phyloP scores from a whole-genome alignment of 1,139 yeast genomes.

The Magnusiomyces sp. region DNA sequence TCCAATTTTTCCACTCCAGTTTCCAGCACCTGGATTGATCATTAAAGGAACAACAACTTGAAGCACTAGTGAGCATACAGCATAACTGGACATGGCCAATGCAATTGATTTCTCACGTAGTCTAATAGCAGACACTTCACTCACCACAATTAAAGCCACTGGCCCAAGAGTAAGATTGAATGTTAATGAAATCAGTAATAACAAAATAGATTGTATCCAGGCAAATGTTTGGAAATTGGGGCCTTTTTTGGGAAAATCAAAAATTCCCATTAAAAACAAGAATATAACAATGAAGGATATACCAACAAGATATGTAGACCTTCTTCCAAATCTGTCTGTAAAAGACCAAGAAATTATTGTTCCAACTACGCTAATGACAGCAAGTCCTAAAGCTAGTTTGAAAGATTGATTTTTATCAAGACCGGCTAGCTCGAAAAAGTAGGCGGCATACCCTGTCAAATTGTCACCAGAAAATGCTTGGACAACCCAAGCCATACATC shows the following conservation, averaged over 20 bases:
- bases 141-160: constrained; percentile 46
- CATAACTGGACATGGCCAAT: constrained; percentile 44
- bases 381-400: constrained; percentile 25
- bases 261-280: constrained; percentile 30
- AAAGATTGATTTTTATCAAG: constrained; percentile 19
- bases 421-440: constrained; percentile 25
- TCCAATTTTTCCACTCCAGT: constrained; percentile 49
- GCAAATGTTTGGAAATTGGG: constrained; percentile 11
- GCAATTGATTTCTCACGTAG: constrained; percentile 50
- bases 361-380: constrained; percentile 42
- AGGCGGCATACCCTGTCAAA: constrained; percentile 31
- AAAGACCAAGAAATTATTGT: constrained; percentile 46
- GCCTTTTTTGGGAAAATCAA: constrained; percentile 19
- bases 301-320: constrained; percentile 41
- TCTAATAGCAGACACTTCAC: constrained; percentile 49
- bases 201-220: constrained; percentile 20
- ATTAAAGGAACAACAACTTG: constrained; percentile 47
- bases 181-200: constrained; percentile 27
- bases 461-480: constrained; percentile 48
- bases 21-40: constrained; percentile 51
- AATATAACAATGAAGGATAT: constrained; percentile 33
- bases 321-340: constrained; percentile 42
- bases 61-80: constrained; percentile 36
- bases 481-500: constrained; percentile 40
- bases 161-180: constrained; percentile 55